phyloP scores from a whole-genome alignment of 257 asterid species.

The Coffea eugenioides region DNA sequence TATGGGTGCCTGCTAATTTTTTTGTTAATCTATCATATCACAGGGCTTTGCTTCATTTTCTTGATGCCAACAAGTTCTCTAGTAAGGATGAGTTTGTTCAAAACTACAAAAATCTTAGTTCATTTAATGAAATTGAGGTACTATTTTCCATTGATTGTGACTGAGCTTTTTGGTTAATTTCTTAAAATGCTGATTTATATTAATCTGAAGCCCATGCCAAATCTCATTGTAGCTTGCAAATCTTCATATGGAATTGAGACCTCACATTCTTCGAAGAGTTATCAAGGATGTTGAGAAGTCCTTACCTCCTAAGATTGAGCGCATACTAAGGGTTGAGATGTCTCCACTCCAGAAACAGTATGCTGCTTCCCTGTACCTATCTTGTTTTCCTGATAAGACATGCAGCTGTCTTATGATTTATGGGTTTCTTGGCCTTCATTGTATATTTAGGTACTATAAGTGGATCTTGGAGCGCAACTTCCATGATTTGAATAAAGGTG shows the following conservation, averaged over 20 bases:
- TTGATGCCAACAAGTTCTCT: slow-evolving; percentile 86
- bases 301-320: slow-evolving; percentile 97
- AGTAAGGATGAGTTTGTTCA: slow-evolving; percentile 92
- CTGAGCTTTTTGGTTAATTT: background rate
- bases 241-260: slow-evolving; percentile 98
- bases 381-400: background rate
- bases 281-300: slow-evolving; percentile 99
- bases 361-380: slow-evolving; percentile 8
- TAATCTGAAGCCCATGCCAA: slow-evolving; percentile 16
- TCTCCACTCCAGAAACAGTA: slow-evolving; percentile 99
- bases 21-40: slow-evolving; percentile 21
- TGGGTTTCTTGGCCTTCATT: background rate
- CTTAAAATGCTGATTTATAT: slow-evolving; percentile 1
- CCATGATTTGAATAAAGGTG: slow-evolving; percentile 97
- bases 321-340: slow-evolving; percentile 99
- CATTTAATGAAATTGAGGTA: slow-evolving; percentile 92
- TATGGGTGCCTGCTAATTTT: background rate
- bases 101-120: slow-evolving; percentile 89
- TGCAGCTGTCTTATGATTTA: background rate
- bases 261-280: slow-evolving; percentile 96
- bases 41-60: slow-evolving; percentile 99
- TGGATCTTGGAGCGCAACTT: slow-evolving; percentile 99
- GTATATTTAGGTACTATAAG: slow-evolving; percentile 74
- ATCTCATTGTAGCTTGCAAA: slow-evolving; percentile 69
- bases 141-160: background rate